Base-by-base conservation (phyloP, 106 monocot genomes). In the Acanthochlamys bracteata region DNA sequence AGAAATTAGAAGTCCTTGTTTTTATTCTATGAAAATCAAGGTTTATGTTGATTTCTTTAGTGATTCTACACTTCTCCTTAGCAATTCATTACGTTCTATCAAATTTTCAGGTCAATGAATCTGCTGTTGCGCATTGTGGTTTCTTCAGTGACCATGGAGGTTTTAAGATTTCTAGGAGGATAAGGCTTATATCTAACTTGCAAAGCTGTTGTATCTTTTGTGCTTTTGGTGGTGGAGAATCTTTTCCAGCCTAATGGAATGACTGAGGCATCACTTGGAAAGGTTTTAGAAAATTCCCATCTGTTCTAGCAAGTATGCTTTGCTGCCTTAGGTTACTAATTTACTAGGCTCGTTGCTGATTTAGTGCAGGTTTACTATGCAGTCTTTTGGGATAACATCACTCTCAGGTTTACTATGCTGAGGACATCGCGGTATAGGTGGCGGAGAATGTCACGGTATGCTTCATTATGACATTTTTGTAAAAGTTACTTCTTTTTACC, bases 351-450 rank as follows among this genome's bases (percentile, higher is more conserved):
- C 8, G 39, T 41, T 33, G 33, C 41, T 53, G 25, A 46, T 65
- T 19, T 21, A 2, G 16, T 78, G 49, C 77, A 96, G 96, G 91
- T 91, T 59, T 98, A 91, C 65, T 98, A 85, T 69, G 91, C 91
- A 59, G 91, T 91, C 40, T 98, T 98, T 72, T 98, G 96, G 96
- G 96, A 98, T 77, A 91, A 91, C 74, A 79, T 98, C 59, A 98
- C 96, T 64, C 75, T 71, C 71, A 58, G 45, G 43, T n/a, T n/a
- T n/a, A n/a, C n/a, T n/a, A n/a, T n/a, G n/a, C n/a, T n/a, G n/a
- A n/a, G n/a, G n/a, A n/a, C n/a, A n/a, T n/a, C n/a, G n/a, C n/a
- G n/a, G n/a, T n/a, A n/a, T n/a, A n/a, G n/a, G n/a, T n/a, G n/a
- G n/a, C n/a, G n/a, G n/a, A n/a, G n/a, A n/a, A n/a, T n/a, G n/a